Conservation (phyloP, 495 filamentous ascomycete species). For the Venustampulla echinocandica region DNA sequence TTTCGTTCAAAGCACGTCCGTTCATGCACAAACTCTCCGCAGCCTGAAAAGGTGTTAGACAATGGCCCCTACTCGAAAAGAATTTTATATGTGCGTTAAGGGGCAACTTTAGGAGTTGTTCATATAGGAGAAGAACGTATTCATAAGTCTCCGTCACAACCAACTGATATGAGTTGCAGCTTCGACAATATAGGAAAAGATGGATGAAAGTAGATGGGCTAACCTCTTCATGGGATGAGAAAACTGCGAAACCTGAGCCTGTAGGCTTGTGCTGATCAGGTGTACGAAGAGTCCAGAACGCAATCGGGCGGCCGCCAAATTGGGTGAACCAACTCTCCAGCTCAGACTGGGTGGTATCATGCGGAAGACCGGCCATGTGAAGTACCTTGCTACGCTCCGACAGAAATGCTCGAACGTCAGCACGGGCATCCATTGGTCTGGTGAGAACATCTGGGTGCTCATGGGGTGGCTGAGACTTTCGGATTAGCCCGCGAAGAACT, state of each 20-base stretch:
- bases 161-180: conserved; percentile 16
- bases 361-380: conserved; percentile 92
- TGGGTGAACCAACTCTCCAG: conserved; percentile 99
- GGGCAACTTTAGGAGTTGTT: conserved; percentile 15
- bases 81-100: conserved; percentile 14
- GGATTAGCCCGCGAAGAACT: conserved; percentile 82
- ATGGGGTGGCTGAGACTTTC: conserved; percentile 88
- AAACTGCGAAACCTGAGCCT: conserved; percentile 93
- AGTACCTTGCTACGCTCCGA: conserved; percentile 94
- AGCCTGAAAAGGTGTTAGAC: conserved; percentile 49
- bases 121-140: conserved; percentile 21
- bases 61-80: conserved; percentile 22
- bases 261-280: conserved; percentile 98
- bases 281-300: conserved; percentile 96
- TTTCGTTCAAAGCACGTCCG: conserved; percentile 92
- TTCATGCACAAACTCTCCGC: conserved; percentile 99
- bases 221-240: conserved; percentile 99
- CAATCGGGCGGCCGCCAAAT: conserved; percentile 95
- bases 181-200: conserved; percentile 20
- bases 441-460: conserved; percentile 91
- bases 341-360: conserved; percentile 97
- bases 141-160: conserved; percentile 19
- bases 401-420: conserved; percentile 93
- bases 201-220: conserved; percentile 28
- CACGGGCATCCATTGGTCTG: conserved; percentile 90